These are phyloP conservation scores for Scheffersomyces coipomensis DNA, from an alignment of 805 yeast genomes.

Conservation along the genomic window DNA sequence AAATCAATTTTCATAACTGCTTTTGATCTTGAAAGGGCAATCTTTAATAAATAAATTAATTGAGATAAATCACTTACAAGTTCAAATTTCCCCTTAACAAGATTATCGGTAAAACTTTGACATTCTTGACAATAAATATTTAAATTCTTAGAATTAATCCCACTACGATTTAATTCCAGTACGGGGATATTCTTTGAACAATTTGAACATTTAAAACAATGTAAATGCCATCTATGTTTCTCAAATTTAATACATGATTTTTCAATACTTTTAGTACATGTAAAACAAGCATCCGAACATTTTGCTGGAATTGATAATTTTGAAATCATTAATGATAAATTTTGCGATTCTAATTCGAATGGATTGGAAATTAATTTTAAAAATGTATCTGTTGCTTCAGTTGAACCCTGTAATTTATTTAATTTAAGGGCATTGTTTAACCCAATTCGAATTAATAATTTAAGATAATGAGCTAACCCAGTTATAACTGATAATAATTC, in stretches of 20 bases:
- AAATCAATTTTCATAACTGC: constrained; percentile 48
- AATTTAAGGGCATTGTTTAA: constrained; percentile 71
- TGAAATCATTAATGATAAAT: constrained; percentile 13
- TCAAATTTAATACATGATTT: constrained; percentile 65
- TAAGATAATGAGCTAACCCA: constrained; percentile 89
- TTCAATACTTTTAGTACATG: constrained; percentile 77
- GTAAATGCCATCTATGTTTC: constrained; percentile 76
- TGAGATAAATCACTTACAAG: constrained; percentile 71
- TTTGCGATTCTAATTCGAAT: constrained; percentile 12
- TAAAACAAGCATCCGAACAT: constrained; percentile 73
- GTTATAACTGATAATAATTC: constrained; percentile 79
- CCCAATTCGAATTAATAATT: constrained; percentile 78
- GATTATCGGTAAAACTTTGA: constrained; percentile 30
- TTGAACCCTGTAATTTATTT: constrained; percentile 56
- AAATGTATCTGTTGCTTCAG: constrained; percentile 62
- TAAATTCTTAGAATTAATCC: constrained; percentile 36
- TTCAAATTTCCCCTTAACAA: constrained; percentile 54
- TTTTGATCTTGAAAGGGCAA: constrained; percentile 76
- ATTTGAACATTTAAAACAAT: constrained; percentile 65
- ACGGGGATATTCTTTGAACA: constrained; percentile 44
- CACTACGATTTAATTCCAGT: constrained; percentile 43
- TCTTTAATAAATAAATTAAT: constrained; percentile 71
- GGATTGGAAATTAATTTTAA: constrained; percentile 28
- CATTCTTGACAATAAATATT: constrained; percentile 63
- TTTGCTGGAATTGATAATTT: constrained; percentile 49